These are phyloP conservation scores for Paraleonurus japonicus DNA, from an alignment of 257 asterid species.

Conservation along the genomic window DNA sequence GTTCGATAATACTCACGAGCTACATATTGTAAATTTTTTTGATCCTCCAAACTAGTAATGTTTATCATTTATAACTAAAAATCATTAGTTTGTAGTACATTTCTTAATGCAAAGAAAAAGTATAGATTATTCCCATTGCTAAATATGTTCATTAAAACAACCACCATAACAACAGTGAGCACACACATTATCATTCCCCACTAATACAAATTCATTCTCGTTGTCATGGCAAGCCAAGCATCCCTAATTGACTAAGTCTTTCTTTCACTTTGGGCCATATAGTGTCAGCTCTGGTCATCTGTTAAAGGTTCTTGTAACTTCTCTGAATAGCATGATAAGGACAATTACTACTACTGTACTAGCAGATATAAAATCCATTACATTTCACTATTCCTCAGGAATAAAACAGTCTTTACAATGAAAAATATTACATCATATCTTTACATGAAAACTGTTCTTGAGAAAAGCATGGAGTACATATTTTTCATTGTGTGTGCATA, in stretches of 20 bases:
- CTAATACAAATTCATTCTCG: background rate
- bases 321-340: background rate
- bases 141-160: background rate
- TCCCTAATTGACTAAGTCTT: background rate
- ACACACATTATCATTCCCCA: background rate
- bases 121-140: background rate
- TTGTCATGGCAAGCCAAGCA: background rate
- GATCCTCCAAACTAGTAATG: background rate
- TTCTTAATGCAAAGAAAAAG: background rate
- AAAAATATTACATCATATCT: slow-evolving; percentile 6
- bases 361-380: background rate
- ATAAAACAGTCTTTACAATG: background rate
- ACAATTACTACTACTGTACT: slow-evolving; percentile 1
- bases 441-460: slow-evolving; percentile 18
- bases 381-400: slow-evolving; percentile 2
- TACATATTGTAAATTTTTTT: background rate
- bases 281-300: slow-evolving; percentile 7
- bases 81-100: background rate
- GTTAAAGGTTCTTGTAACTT: background rate
- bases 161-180: background rate
- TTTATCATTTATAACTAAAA: background rate
- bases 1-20: background rate
- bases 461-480: slow-evolving; percentile 13
- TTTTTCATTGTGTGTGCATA: slow-evolving; percentile 1
- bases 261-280: slow-evolving; percentile 9